Conservation (phyloP, 2,329 filamentous ascomycete species). For the Microdochium trichocladiopsis region DNA sequence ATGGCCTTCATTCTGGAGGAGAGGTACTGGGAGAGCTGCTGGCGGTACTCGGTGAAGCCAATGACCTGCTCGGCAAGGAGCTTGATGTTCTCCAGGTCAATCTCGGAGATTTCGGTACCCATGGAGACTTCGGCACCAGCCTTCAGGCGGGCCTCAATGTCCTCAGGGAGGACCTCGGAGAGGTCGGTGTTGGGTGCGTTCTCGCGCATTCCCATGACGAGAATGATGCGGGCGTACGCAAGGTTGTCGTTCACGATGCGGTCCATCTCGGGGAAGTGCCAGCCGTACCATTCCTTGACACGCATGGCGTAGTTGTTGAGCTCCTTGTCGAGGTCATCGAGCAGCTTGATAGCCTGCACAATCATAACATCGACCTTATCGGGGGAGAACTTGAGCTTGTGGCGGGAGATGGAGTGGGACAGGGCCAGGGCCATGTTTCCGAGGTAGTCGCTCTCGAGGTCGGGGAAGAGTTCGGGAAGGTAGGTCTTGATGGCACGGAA, state of each 20-base stretch:
- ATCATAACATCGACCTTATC: conserved; percentile 99
- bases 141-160: conserved; percentile 89
- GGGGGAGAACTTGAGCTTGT: conserved; percentile 97
- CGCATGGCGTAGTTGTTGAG: conserved; percentile 98
- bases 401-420: conserved; percentile 90
- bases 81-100: conserved; percentile 90
- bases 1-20: conserved; percentile 93
- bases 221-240: conserved; percentile 82
- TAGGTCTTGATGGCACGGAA: conserved; percentile 93
- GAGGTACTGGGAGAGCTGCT: conserved; percentile 82
- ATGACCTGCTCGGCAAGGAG: conserved; percentile 90
- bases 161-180: conserved; percentile 86
- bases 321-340: conserved; percentile 98
- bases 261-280: conserved; percentile 98
- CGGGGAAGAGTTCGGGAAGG: conserved; percentile 83
- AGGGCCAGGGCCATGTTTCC: conserved; percentile 94
- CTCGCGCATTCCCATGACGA: conserved; percentile 82
- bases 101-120: conserved; percentile 92
- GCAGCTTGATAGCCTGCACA: conserved; percentile 86
- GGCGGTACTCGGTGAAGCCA: conserved; percentile 82
- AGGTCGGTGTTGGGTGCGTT: conserved; percentile 73
- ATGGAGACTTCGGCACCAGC: conserved; percentile 93
- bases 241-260: conserved; percentile 97
- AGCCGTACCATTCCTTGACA: conserved; percentile 99
- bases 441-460: conserved; percentile 76